These are phyloP conservation scores for Aegilops umbellulata DNA, from an alignment of 176 grass and related monocot species.

Conservation along the genomic window DNA sequence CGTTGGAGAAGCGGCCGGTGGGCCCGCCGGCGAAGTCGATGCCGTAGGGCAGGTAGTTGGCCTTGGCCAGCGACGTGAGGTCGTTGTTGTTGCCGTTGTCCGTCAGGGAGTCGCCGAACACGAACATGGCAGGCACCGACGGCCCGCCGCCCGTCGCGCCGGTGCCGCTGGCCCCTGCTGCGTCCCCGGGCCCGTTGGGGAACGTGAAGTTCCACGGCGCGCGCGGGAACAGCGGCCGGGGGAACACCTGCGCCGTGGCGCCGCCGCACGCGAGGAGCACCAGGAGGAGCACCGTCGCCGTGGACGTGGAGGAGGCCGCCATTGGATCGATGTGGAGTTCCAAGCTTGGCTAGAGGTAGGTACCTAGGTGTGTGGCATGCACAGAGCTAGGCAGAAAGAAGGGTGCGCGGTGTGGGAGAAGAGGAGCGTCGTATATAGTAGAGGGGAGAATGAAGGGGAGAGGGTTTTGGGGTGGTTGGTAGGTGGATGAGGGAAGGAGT, in stretches of 20 bases:
- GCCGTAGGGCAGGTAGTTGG: slow-evolving; percentile 90
- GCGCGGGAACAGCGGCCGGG: slow-evolving; percentile 34
- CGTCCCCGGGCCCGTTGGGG: slow-evolving; percentile 34
- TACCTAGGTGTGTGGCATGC: neutral
- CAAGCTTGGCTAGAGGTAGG: neutral
- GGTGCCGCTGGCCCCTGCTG: neutral
- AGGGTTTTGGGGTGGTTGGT: slow-evolving; percentile 17
- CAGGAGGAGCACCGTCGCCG: neutral
- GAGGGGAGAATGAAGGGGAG: neutral
- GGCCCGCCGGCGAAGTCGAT: slow-evolving; percentile 88
- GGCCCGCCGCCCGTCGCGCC: neutral
- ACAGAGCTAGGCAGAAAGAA: neutral
- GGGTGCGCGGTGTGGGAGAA: neutral
- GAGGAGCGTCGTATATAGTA: slow-evolving; percentile 26
- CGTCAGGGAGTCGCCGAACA: slow-evolving; percentile 92
- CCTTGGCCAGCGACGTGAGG: slow-evolving; percentile 73
- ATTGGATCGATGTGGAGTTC: neutral
- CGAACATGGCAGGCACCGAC: slow-evolving; percentile 75
- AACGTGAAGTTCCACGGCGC: slow-evolving; percentile 50
- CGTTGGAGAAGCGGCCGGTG: slow-evolving; percentile 92
- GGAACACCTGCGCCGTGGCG: slow-evolving; percentile 38
- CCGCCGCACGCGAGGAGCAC: slow-evolving; percentile 5
- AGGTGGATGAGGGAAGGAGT: slow-evolving; percentile 9
- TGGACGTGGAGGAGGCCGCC: slow-evolving; percentile 5
- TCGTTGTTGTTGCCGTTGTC: slow-evolving; percentile 97